Evolutionary conservation across 2,329 filamentous ascomycete genomes (phyloP), one percentile per base, ranked within the genome.

Genomic region (Aspergillus ochraceoroseus): DNA sequence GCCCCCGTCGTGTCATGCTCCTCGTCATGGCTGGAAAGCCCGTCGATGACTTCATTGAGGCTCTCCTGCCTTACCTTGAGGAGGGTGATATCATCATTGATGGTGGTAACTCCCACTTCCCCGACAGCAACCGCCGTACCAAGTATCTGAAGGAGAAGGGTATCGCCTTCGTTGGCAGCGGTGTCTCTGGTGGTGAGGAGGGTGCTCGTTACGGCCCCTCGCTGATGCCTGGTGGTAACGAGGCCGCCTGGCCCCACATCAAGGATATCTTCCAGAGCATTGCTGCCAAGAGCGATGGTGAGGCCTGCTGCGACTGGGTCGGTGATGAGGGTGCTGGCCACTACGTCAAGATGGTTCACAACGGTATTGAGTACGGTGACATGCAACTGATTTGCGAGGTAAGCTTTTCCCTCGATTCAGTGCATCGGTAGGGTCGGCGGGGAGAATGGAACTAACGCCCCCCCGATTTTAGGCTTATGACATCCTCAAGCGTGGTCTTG

Each of bases 261-360:
- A 96, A 98, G 82, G 89, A 96, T 62, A 86, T 98, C 65, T 94
- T 98, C 79, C 92, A 98, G 77, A 81, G 81, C 75, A 95, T 98
- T 67, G 80, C 92, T 52, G 92, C 92, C 70, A 96, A 98, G 82
- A 94, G 86, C 70, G 90, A 95, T 63, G 83, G 83, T 62, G 92
- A 98, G 79, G 75, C 92, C 54, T 98, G 92, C 82, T 98, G 92
- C 67, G 92, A 98, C 73, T 98, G 92, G 92, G 92, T 98, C 61
- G 92, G 92, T 75, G 92, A 96, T 73, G 88, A 96, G 72, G 92
- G 92, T 81, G 87, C 92, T 73, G 92, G 92, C 61, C 92, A 98
- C 83, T 98, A 95, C 79, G 90, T 98, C 77, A 98, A 98, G 86
- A 98, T 98, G 92, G 92, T 98, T 52, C 92, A 98, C 84, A 98